Conservation (phyloP, 192 early-diverging fungal species). For the Coemansia sp. region DNA sequence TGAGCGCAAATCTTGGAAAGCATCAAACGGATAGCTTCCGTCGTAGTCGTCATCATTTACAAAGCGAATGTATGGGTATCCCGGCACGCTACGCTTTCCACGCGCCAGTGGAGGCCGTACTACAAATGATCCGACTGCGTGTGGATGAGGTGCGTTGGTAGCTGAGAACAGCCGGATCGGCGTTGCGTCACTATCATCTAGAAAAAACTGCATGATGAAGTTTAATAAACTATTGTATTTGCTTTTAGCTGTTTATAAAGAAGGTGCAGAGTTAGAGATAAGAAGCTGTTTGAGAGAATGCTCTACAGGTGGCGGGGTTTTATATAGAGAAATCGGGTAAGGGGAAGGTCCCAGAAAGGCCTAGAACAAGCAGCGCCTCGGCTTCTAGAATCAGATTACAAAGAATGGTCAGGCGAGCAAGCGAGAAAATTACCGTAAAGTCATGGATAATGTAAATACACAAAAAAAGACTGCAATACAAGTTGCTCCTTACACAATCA, state of each 20-base stretch:
- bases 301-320: not conserved
- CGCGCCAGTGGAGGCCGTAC: not conserved
- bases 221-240: not conserved
- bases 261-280: not conserved
- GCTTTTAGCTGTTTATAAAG: not conserved
- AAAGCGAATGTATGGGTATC: slow-evolving; percentile 45
- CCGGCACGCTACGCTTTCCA: slow-evolving; percentile 23
- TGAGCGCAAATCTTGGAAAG: slow-evolving; percentile 43
- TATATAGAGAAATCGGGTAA: slow-evolving; percentile 2
- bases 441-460: not conserved
- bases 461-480: not conserved
- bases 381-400: too few relatives aligned
- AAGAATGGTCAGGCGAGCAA: not conserved
- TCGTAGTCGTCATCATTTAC: slow-evolving; percentile 40
- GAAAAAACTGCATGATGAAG: slow-evolving; percentile 39
- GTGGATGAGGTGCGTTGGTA: slow-evolving; percentile 31
- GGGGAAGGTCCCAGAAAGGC: not conserved
- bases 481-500: too few relatives aligned
- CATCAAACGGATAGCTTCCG: slow-evolving; percentile 50
- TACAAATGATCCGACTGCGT: not conserved
- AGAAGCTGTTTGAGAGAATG: not conserved
- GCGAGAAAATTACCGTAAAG: not conserved
- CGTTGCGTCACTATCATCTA: slow-evolving; percentile 25
- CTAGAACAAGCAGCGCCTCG: not conserved
- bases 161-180: slow-evolving; percentile 40